Base-by-base conservation (phyloP, 2,329 filamentous ascomycete genomes). In the Aphanoascus verrucosus region DNA sequence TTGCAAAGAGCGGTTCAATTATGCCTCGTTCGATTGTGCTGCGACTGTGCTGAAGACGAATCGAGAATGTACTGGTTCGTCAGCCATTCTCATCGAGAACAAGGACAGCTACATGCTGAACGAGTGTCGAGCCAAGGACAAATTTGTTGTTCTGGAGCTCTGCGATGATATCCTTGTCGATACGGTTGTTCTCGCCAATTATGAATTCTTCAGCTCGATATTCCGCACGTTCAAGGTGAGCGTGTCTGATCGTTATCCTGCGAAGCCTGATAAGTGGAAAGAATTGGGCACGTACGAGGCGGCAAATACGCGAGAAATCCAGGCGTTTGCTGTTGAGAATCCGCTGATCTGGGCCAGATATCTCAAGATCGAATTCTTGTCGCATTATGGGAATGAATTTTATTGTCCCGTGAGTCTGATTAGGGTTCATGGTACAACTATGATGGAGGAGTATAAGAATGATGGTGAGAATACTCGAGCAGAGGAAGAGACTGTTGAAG, bases 61-160 rank as follows among this genome's bases (percentile, higher is more conserved):
- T 64, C 76, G 80, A 2, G 84, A 90, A 57, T 86, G 87, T 53
- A 94, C 93, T 67, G 94, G 93, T 57, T 78, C 89, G 14, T 94
- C 89, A 55, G 84, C 90, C 12, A 85, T 98, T 12, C 72, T 98
- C 41, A 83, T 94, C 41, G 93, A 98, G 73, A 96, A 96, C 72
- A 97, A 97, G 72, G 93, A 98, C 70, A 91, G 88, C 59, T 98
- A 98, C 69, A 95, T 98, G 88, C 78, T 97, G 44, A 87, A 96
- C 59, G 87, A 91, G 66, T 98, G 93, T 69, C 82, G 83, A 4
- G 83, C 83, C 17, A 75, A 84, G 61, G 91, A 94, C 72, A 97
- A 97, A 69, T 96, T 94, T 65, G 77, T 97, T 58, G 90, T 97
- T 56, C 82, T 98, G 56, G 93, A 98, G 70, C 77, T 98, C 31